These are phyloP conservation scores for Hyphodiscus hymeniophilus DNA, from an alignment of 495 filamentous ascomycete species.

Conservation along the genomic window DNA sequence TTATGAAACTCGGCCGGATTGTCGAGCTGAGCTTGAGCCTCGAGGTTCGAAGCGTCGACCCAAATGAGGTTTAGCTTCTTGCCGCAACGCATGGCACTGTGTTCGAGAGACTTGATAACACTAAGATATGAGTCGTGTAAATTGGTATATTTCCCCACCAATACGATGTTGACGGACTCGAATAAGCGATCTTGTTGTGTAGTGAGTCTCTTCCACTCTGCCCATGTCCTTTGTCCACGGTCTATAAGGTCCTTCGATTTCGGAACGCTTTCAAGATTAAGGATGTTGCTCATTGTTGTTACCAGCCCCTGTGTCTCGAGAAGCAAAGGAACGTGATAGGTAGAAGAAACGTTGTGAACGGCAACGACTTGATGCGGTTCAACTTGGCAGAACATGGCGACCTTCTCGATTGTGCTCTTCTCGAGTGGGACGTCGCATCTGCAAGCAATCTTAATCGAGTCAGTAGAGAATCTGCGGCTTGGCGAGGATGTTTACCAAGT, in stretches of 20 bases:
- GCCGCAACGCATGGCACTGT: slow-evolving; percentile 78
- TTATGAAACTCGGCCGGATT: slow-evolving; percentile 74
- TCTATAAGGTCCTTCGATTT: slow-evolving; percentile 38
- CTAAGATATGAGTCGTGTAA: slow-evolving; percentile 77
- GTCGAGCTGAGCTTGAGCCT: slow-evolving; percentile 44
- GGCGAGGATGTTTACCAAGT: slow-evolving; percentile 44
- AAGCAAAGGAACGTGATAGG: slow-evolving; percentile 87
- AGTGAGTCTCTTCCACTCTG: slow-evolving; percentile 64
- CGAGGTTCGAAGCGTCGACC: slow-evolving; percentile 80
- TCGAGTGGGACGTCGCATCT: slow-evolving; percentile 72
- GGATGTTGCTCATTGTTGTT: slow-evolving; percentile 45
- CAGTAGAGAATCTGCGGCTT: not conserved
- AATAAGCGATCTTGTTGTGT: slow-evolving; percentile 49
- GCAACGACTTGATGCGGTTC: slow-evolving; percentile 71
- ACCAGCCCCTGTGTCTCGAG: slow-evolving; percentile 74
- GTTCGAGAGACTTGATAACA: slow-evolving; percentile 79
- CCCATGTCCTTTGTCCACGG: slow-evolving; percentile 59
- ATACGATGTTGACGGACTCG: slow-evolving; percentile 68
- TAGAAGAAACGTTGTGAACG: slow-evolving; percentile 77
- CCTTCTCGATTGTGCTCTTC: slow-evolving; percentile 71
- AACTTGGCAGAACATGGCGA: slow-evolving; percentile 80
- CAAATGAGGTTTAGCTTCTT: slow-evolving; percentile 73
- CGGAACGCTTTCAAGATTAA: slow-evolving; percentile 47
- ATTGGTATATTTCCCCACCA: slow-evolving; percentile 86
- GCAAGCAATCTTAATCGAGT: slow-evolving; percentile 64